Evolutionary conservation across 2,329 filamentous ascomycete species (phyloP).

Genomic region (Thelonectria blattea): DNA sequence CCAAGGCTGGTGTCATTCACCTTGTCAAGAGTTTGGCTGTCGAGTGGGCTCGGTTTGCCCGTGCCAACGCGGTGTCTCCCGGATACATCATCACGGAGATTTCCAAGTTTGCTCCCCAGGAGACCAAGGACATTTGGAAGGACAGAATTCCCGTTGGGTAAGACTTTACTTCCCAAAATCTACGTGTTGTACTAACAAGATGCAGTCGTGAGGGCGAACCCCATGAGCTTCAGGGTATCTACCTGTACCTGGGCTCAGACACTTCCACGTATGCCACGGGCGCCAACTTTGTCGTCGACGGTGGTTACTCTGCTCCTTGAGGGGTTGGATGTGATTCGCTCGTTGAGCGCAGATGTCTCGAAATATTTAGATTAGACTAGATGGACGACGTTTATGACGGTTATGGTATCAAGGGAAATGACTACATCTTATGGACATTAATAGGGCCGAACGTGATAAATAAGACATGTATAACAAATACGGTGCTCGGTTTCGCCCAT

Average conservation of each 20-base stretch:
- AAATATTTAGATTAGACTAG: neutral
- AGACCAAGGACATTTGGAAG: constrained; percentile 36
- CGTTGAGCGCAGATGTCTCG: neutral
- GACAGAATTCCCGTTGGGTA: constrained; percentile 38
- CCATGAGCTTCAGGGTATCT: constrained; percentile 37
- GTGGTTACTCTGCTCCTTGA: constrained; percentile 40
- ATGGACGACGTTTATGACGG: neutral
- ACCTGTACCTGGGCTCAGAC: constrained; percentile 40
- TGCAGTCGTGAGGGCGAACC: constrained; percentile 37
- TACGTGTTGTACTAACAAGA: constrained; percentile 13
- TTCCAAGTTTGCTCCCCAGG: constrained; percentile 37
- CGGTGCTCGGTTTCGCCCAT: too few relatives aligned
- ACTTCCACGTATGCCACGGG: constrained; percentile 43
- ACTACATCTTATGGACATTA: neutral
- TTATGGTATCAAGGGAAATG: neutral
- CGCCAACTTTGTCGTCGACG: constrained; percentile 41
- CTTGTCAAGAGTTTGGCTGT: constrained; percentile 61
- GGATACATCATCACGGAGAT: constrained; percentile 44
- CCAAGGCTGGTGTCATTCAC: constrained; percentile 62
- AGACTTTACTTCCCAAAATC: neutral
- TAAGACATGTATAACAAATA: too few relatives aligned
- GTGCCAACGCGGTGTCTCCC: constrained; percentile 58
- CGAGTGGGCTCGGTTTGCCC: constrained; percentile 63
- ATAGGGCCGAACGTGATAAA: too few relatives aligned
- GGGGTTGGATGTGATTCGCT: neutral